Evolutionary conservation across 1,284 basidiomycete species (phyloP).

Genomic region (Cutaneotrichosporon dermatis): DNA sequence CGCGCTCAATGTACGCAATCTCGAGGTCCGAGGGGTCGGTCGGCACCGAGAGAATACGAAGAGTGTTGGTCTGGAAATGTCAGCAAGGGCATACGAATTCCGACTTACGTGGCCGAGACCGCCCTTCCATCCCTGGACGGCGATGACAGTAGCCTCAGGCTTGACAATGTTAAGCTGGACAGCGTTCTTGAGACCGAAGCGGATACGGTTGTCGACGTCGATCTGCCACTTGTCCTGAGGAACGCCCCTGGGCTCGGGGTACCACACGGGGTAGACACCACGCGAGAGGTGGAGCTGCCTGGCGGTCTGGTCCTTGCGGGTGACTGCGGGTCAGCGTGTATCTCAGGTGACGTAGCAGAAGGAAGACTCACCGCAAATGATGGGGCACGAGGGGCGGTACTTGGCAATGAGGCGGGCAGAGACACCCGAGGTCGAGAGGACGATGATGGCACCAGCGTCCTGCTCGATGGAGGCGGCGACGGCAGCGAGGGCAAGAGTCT

Average conservation of each 20-base stretch:
- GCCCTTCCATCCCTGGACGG: conserved; percentile 98
- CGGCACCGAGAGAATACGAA: conserved; percentile 60
- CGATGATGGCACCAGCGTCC: conserved; percentile 87
- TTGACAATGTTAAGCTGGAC: conserved; percentile 81
- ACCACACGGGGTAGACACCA: conserved; percentile 93
- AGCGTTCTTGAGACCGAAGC: conserved; percentile 74
- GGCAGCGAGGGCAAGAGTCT: conserved; percentile 89
- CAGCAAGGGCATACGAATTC: conserved; percentile 37
- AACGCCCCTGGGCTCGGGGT: conserved; percentile 85
- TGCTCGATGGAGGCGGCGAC: conserved; percentile 94
- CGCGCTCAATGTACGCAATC: conserved; percentile 45
- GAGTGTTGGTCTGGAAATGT: conserved; percentile 45
- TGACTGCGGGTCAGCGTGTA: conserved; percentile 57
- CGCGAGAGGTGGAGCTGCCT: conserved; percentile 96
- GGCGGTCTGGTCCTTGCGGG: conserved; percentile 90
- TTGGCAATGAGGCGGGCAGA: conserved; percentile 96
- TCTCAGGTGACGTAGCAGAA: no score
- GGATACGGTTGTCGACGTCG: conserved; percentile 64
- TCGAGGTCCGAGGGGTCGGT: conserved; percentile 77
- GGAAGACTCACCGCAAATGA: conserved; percentile 70
- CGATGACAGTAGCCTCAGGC: conserved; percentile 84
- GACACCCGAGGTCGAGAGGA: conserved; percentile 88
- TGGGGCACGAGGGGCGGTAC: conserved; percentile 90
- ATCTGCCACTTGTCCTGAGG: conserved; percentile 91
- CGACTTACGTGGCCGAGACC: conserved; percentile 72